Conservation (phyloP, 2,329 filamentous ascomycete species). For the Microdochium bolleyi region DNA sequence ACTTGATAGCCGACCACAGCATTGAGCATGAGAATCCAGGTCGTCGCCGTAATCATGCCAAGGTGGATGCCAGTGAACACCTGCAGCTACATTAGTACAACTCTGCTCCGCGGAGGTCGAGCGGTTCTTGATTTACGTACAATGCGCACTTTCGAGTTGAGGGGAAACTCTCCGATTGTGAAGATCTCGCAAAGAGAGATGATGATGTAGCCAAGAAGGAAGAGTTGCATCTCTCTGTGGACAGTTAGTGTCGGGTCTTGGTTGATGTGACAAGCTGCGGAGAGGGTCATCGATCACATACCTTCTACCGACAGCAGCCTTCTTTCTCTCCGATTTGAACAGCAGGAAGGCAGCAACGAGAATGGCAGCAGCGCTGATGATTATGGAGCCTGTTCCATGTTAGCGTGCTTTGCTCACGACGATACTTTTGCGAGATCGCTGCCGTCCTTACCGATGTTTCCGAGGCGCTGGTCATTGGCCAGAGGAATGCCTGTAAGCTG, state of each 20-base stretch:
- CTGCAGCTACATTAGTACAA: conserved; percentile 30
- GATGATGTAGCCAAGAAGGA: conserved; percentile 77
- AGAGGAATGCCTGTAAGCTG: conserved; percentile 67
- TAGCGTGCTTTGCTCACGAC: conserved; percentile 6
- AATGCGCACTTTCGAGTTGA: conserved; percentile 61
- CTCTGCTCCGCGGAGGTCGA: background rate
- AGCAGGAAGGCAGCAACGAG: conserved; percentile 58
- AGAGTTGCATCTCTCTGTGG: conserved; percentile 88
- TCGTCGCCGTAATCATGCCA: conserved; percentile 77
- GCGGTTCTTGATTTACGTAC: conserved; percentile 37
- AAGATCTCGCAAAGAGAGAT: conserved; percentile 96
- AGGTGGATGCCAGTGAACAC: conserved; percentile 87
- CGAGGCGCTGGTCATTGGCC: conserved; percentile 56
- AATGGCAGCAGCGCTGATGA: conserved; percentile 75
- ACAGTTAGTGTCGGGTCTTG: conserved; percentile 12
- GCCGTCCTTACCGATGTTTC: conserved; percentile 65
- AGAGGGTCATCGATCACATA: conserved; percentile 28
- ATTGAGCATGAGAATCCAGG: conserved; percentile 89
- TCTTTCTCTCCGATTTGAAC: conserved; percentile 77
- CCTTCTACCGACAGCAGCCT: conserved; percentile 89
- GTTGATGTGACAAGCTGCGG: background rate
- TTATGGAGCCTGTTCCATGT: conserved; percentile 63
- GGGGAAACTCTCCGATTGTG: conserved; percentile 81
- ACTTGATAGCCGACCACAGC: conserved; percentile 89
- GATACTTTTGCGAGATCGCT: background rate